phyloP scores from a whole-genome alignment of 208 protist genomes.

The Wallacemonas sp. region DNA sequence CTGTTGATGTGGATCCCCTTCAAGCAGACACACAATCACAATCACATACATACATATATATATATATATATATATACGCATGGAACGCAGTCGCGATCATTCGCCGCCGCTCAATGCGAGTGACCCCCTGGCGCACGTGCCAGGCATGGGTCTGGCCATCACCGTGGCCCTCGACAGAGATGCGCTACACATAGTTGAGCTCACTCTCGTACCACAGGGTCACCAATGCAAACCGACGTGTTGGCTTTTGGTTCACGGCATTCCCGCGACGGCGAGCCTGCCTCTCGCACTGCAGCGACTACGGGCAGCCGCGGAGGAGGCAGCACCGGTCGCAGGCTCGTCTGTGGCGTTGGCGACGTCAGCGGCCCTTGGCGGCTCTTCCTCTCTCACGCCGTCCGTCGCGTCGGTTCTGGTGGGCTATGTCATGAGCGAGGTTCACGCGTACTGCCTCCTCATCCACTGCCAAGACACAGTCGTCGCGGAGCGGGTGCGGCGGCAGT shows the following conservation, averaged over 20 bases:
- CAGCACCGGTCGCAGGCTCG: too few species aligned
- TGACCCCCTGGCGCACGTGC: neutral
- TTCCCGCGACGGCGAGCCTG: conserved; percentile 64
- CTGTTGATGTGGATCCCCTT: neutral
- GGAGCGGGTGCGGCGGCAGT: conserved; percentile 24
- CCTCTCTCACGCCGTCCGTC: conserved; percentile 25
- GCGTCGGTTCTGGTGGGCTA: conserved; percentile 56
- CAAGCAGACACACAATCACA: neutral
- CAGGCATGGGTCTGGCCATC: conserved; percentile 24
- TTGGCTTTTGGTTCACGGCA: conserved; percentile 65
- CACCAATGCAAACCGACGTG: neutral
- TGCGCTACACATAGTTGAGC: conserved; percentile 31
- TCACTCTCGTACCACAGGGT: conserved; percentile 34
- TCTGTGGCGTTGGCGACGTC: too few species aligned
- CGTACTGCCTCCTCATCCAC: conserved; percentile 67
- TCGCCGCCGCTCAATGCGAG: neutral
- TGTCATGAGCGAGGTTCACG: conserved; percentile 55
- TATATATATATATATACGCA: neutral
- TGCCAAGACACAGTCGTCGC: conserved; percentile 35
- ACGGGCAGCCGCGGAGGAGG: conserved; percentile 22
- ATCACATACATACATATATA: neutral
- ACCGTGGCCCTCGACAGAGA: conserved; percentile 65
- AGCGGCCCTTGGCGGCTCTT: too few species aligned
- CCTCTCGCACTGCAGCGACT: conserved; percentile 42
- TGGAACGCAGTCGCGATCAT: neutral